Evolutionary conservation across 495 filamentous ascomycete species (phyloP).

Genomic region (Aspergillus affinis): DNA sequence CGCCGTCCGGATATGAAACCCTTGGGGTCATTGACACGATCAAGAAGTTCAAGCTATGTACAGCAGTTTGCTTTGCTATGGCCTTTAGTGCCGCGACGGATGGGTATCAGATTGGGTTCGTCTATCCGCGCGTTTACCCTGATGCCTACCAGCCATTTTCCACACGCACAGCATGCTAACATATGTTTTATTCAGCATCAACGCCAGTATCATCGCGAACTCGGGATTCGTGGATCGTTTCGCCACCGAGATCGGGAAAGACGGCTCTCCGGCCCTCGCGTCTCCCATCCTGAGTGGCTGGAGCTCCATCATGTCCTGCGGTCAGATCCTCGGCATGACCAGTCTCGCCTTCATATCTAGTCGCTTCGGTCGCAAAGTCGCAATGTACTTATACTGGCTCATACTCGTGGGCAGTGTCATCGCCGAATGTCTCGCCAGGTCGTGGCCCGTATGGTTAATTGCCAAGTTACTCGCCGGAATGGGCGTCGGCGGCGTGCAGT

Average conservation of each 20-base stretch:
- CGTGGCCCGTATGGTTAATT: constrained; percentile 41
- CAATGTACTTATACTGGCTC: constrained; percentile 33
- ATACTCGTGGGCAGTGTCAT: constrained; percentile 32
- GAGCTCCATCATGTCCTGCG: constrained; percentile 14
- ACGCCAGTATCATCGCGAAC: constrained; percentile 17
- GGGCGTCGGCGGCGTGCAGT: constrained; percentile 44
- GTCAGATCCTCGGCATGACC: constrained; percentile 17
- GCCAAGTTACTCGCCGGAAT: constrained; percentile 43
- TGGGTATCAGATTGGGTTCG: constrained; percentile 17
- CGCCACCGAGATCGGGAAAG: constrained; percentile 2
- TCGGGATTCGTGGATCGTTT: constrained; percentile 13
- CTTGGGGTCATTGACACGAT: constrained; percentile 6
- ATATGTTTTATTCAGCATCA: constrained; percentile 3
- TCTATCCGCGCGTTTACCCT: too few relatives aligned
- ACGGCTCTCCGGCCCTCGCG: constrained; percentile 10
- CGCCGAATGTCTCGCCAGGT: constrained; percentile 36
- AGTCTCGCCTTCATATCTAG: constrained; percentile 10
- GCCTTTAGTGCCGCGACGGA: constrained; percentile 16
- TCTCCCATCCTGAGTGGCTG: constrained; percentile 15
- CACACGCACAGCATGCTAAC: too few relatives aligned
- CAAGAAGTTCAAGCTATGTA: constrained; percentile 12
- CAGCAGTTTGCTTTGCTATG: constrained; percentile 14
- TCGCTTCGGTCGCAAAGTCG: constrained; percentile 30
- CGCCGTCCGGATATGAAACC: constrained; percentile 7
- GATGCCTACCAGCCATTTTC: too few relatives aligned